These are phyloP conservation scores for Aegilops bicornis DNA, from an alignment of 176 grass and related monocot species.

Conservation along the genomic window DNA sequence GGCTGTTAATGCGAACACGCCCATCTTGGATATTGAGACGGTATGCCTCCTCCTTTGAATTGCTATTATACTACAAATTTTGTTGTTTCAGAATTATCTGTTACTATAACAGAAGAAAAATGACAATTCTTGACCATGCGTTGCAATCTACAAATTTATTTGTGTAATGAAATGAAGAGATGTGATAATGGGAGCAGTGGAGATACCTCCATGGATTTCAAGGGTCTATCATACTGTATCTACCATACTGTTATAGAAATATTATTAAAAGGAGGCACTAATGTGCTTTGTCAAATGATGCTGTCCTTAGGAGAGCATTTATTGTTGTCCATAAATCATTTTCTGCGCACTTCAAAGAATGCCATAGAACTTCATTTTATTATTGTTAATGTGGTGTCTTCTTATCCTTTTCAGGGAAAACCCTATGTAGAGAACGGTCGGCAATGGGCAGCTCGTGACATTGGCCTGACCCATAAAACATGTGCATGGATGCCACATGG, in stretches of 20 bases:
- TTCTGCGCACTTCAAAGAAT: background rate
- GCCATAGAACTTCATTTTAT: background rate
- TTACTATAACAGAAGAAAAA: background rate
- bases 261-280: background rate
- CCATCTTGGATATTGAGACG: conserved; percentile 68
- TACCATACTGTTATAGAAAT: background rate
- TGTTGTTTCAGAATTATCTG: background rate
- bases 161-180: background rate
- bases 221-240: background rate
- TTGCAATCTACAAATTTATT: background rate
- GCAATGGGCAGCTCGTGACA: conserved; percentile 68
- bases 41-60: conserved; percentile 42
- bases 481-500: conserved; percentile 81
- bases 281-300: background rate
- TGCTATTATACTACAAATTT: background rate
- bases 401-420: conserved; percentile 50
- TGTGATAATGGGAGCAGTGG: background rate
- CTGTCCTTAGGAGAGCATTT: background rate
- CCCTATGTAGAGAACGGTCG: conserved; percentile 51
- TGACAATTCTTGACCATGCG: background rate
- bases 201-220: background rate
- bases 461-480: conserved; percentile 67
- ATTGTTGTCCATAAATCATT: background rate
- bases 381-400: conserved; percentile 7
- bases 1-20: conserved; percentile 53